Evolutionary conservation across 2,329 filamentous ascomycete genomes (phyloP).

Genomic region (Aurifilum marmelostoma): DNA sequence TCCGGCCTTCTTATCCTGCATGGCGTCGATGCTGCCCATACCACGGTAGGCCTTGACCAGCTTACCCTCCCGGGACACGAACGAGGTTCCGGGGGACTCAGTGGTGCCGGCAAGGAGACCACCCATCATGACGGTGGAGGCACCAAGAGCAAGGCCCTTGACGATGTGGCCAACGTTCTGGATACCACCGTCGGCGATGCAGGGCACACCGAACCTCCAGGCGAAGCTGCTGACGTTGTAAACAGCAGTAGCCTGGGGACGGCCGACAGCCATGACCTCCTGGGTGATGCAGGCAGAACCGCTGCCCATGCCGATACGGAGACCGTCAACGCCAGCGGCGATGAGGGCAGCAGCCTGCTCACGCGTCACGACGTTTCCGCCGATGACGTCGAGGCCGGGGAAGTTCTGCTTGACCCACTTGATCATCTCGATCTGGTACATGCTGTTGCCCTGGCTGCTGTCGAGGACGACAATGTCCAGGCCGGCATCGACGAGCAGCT

Average conservation of each 20-base stretch:
- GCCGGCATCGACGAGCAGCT: constrained; percentile 89
- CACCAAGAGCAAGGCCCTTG: constrained; percentile 93
- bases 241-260: constrained; percentile 92
- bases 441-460: constrained; percentile 96
- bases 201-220: constrained; percentile 91
- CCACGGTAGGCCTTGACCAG: constrained; percentile 99
- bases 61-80: constrained; percentile 94
- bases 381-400: constrained; percentile 90
- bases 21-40: constrained; percentile 98
- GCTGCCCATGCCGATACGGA: constrained; percentile 98
- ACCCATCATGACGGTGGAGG: constrained; percentile 98
- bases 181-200: constrained; percentile 96
- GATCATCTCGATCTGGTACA: constrained; percentile 99
- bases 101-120: constrained; percentile 96
- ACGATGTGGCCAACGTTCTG: constrained; percentile 99
- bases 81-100: constrained; percentile 95
- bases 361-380: constrained; percentile 96
- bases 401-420: constrained; percentile 90
- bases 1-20: constrained; percentile 98
- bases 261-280: constrained; percentile 98
- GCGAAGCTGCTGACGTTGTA: constrained; percentile 90
- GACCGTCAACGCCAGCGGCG: constrained; percentile 89
- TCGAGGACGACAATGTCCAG: constrained; percentile 95
- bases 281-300: constrained; percentile 98
- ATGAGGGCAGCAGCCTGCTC: constrained; percentile 94